These are phyloP conservation scores for Globisporangium cylindrosporum DNA, from an alignment of 352 stramenopile genomes.

Conservation along the genomic window DNA sequence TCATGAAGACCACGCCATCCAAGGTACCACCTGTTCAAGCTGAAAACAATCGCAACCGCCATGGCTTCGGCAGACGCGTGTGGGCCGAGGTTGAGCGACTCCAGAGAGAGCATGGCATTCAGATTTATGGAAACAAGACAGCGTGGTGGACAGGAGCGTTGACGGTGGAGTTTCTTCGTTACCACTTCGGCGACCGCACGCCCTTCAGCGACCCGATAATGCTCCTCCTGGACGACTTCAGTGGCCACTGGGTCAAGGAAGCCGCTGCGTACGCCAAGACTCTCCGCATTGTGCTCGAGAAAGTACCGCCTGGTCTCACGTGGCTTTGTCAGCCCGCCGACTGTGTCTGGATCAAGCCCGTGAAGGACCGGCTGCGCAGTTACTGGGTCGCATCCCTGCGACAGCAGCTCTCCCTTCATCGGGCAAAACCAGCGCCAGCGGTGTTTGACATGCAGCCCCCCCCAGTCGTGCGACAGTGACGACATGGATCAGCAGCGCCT, in stretches of 20 bases:
- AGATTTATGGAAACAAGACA: slow-evolving; percentile 25
- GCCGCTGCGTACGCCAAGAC: too few species aligned
- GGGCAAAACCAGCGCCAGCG: too few species aligned
- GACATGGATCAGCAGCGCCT: too few species aligned
- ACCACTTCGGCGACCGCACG: slow-evolving; percentile 25
- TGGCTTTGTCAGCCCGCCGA: slow-evolving; percentile 28
- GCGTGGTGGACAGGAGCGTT: slow-evolving; percentile 28
- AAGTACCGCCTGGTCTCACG: slow-evolving; percentile 18
- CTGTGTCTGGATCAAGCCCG: slow-evolving; percentile 23
- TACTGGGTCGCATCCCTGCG: slow-evolving; percentile 5
- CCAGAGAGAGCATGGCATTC: slow-evolving; percentile 1
- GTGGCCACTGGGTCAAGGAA: slow-evolving; percentile 4
- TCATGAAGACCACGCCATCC: slow-evolving; percentile 23
- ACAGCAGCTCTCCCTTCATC: too few species aligned
- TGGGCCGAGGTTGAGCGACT: slow-evolving; percentile 18
- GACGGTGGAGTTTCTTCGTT: slow-evolving; percentile 24
- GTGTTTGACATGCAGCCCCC: too few species aligned
- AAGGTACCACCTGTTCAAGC: slow-evolving; percentile 2
- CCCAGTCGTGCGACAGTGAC: too few species aligned
- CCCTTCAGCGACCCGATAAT: slow-evolving; percentile 19
- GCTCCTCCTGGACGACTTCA: slow-evolving; percentile 27
- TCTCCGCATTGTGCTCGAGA: slow-evolving; percentile 1
- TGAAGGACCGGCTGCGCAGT: slow-evolving; percentile 20
- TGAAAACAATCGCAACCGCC: slow-evolving; percentile 16
- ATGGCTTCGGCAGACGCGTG: slow-evolving; percentile 17